These are phyloP conservation scores for Herpetomonas samuelpessoai DNA, from an alignment of 208 protist species.

Conservation along the genomic window DNA sequence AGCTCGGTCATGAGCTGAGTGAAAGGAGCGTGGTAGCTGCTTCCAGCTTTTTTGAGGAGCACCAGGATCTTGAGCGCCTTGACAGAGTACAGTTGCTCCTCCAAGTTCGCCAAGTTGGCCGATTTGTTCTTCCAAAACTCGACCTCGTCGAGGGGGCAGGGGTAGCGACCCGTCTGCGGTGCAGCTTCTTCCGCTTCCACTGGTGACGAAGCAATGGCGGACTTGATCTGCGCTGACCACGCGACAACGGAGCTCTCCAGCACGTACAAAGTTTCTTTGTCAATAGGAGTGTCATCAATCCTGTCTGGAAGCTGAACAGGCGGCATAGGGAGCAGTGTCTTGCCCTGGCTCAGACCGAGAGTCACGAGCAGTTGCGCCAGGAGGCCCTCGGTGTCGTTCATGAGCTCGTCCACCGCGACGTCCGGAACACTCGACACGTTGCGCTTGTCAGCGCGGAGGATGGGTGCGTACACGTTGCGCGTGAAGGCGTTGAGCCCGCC, in stretches of 20 bases:
- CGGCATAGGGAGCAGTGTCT: conserved; percentile 93
- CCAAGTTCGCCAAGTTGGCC: conserved; percentile 89
- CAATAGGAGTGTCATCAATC: conserved; percentile 72
- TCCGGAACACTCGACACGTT: conserved; percentile 91
- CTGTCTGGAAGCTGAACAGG: conserved; percentile 78
- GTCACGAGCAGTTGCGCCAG: conserved; percentile 89
- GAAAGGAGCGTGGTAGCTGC: conserved; percentile 89
- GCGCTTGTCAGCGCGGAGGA: conserved; percentile 80
- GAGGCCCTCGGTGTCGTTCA: conserved; percentile 88
- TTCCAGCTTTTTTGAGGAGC: conserved; percentile 88
- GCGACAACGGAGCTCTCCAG: conserved; percentile 92
- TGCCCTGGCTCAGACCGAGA: conserved; percentile 90
- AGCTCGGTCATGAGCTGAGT: conserved; percentile 88
- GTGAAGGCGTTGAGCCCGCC: conserved; percentile 74
- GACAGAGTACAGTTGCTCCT: conserved; percentile 92
- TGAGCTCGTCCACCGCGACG: conserved; percentile 91
- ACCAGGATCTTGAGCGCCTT: conserved; percentile 92
- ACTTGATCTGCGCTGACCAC: conserved; percentile 92
- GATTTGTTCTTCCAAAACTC: conserved; percentile 95
- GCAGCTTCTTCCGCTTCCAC: conserved; percentile 78
- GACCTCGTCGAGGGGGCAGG: conserved; percentile 93
- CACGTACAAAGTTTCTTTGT: conserved; percentile 90
- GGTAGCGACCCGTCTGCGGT: conserved; percentile 61
- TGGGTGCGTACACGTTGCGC: conserved; percentile 85
- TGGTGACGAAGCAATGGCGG: conserved; percentile 83